These are phyloP conservation scores for Platismatia glauca DNA, from an alignment of 495 filamentous ascomycete genomes.

Conservation along the genomic window DNA sequence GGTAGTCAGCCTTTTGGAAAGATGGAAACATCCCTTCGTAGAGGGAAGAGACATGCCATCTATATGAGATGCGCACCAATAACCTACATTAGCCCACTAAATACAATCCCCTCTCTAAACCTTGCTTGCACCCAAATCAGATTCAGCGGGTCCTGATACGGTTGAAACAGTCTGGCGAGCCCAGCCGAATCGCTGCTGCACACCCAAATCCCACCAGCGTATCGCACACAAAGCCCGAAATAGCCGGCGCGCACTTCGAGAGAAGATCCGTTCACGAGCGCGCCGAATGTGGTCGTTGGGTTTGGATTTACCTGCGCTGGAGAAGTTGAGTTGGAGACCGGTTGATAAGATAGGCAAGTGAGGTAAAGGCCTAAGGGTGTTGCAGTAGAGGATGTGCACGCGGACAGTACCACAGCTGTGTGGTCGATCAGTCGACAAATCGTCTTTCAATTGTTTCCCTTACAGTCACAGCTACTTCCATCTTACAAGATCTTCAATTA, in stretches of 20 bases:
- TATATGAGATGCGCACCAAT: slow-evolving; percentile 33
- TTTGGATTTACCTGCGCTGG: slow-evolving; percentile 9
- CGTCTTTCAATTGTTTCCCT: neutral
- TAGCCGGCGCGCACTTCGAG: no score
- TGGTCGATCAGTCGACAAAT: neutral
- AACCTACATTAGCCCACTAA: slow-evolving; percentile 25
- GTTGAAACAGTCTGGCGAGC: slow-evolving; percentile 42
- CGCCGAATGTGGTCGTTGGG: slow-evolving; percentile 58
- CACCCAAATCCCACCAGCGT: no score
- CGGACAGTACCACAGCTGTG: neutral
- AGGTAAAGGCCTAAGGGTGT: slow-evolving; percentile 73
- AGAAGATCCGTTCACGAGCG: slow-evolving; percentile 38
- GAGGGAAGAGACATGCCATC: slow-evolving; percentile 27
- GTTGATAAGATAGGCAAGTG: slow-evolving; percentile 64
- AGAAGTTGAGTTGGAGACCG: neutral
- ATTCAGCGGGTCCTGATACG: slow-evolving; percentile 71
- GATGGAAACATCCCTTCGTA: neutral
- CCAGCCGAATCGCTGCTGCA: slow-evolving; percentile 13
- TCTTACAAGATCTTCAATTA: no score
- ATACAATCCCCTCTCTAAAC: slow-evolving; percentile 76
- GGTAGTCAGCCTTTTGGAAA: neutral
- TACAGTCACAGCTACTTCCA: neutral
- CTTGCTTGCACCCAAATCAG: slow-evolving; percentile 70
- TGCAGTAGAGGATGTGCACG: slow-evolving; percentile 38
- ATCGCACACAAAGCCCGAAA: no score